phyloP scores from a whole-genome alignment of 2,329 filamentous ascomycete genomes.

The Arachnopeziza araneosa region DNA sequence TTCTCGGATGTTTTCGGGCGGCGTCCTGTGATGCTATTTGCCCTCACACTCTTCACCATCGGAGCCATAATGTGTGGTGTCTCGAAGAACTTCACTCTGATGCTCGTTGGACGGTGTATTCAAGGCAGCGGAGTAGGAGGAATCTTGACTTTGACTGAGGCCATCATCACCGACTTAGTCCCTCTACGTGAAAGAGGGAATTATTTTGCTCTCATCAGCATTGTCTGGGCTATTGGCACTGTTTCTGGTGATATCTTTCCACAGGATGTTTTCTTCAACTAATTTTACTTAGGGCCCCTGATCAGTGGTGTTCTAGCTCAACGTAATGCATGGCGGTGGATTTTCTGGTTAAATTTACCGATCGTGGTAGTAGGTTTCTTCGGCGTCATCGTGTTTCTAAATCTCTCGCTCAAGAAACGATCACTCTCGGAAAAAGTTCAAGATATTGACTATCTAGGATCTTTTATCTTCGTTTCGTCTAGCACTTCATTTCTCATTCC shows the following conservation, averaged over 20 bases:
- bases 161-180: constrained; percentile 41
- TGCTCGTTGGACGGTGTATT: constrained; percentile 35
- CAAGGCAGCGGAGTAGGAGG: constrained; percentile 49
- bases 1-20: constrained; percentile 38
- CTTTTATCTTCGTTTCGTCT: constrained; percentile 52
- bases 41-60: constrained; percentile 31
- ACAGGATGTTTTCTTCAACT: constrained; percentile 50
- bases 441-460: constrained; percentile 58
- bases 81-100: constrained; percentile 31
- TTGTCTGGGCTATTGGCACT: constrained; percentile 49
- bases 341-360: constrained; percentile 46
- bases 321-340: constrained; percentile 50
- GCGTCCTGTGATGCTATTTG: constrained; percentile 22
- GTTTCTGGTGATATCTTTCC: constrained; percentile 41
- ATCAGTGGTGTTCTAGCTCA: neutral
- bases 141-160: constrained; percentile 40
- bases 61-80: constrained; percentile 34
- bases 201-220: constrained; percentile 32
- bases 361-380: constrained; percentile 19
- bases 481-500: constrained; percentile 55
- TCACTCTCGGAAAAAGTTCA: constrained; percentile 30
- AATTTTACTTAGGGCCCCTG: constrained; percentile 21
- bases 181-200: constrained; percentile 35
- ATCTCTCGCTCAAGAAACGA: constrained; percentile 10
- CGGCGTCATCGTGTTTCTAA: constrained; percentile 22